phyloP scores from a whole-genome alignment of 2,329 filamentous ascomycete species.

The Fusarium tjaetaba region DNA sequence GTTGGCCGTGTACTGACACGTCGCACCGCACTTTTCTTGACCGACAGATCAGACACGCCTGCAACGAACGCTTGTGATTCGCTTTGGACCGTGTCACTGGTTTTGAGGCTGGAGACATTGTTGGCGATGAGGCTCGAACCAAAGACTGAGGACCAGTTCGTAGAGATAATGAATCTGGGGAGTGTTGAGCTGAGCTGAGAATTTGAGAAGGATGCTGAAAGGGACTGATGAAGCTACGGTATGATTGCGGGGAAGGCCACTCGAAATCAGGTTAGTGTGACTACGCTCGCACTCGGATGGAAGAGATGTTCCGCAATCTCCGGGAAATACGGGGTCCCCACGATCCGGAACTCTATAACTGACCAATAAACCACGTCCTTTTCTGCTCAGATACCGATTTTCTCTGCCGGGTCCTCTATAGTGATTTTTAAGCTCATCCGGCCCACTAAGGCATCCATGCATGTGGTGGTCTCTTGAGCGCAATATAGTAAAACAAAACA shows the following conservation, averaged over 20 bases:
- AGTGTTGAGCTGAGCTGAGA: no score
- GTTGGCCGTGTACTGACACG: background rate
- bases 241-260: background rate
- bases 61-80: background rate
- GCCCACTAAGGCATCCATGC: background rate
- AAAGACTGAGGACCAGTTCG: no score
- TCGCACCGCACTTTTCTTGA: constrained; percentile 2
- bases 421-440: background rate
- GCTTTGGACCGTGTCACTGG: background rate
- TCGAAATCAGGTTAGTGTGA: rapidly evolving
- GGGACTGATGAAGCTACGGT: background rate
- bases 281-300: background rate
- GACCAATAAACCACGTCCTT: background rate
- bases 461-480: rapidly evolving
- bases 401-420: background rate
- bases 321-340: background rate
- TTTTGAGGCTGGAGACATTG: background rate
- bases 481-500: background rate
- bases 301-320: background rate
- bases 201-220: background rate
- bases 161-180: no score
- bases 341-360: background rate
- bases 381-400: background rate
- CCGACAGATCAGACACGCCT: background rate
- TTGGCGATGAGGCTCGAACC: no score